Evolutionary conservation across 495 filamentous ascomycete genomes (phyloP).

Genomic region (Penicillium pancosmium): DNA sequence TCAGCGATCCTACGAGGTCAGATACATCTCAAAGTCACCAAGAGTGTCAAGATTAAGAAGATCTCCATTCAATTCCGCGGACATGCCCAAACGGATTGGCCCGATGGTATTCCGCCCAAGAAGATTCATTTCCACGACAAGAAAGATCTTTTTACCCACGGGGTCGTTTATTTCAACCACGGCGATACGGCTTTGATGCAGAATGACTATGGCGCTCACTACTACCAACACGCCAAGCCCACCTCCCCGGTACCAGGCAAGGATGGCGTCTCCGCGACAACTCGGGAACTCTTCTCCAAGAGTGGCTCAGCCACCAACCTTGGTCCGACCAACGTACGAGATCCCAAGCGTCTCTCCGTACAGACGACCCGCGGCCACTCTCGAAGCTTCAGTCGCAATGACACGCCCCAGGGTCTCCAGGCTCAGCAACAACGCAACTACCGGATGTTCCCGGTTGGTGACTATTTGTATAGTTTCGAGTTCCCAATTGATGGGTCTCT

Average conservation of each 20-base stretch:
- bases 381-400: slow-evolving; percentile 83
- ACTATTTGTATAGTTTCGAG: slow-evolving; percentile 94
- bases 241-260: slow-evolving; percentile 50
- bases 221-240: slow-evolving; percentile 46
- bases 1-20: slow-evolving; percentile 87
- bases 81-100: slow-evolving; percentile 91
- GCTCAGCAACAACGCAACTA: slow-evolving; percentile 85
- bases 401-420: slow-evolving; percentile 57
- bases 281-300: slow-evolving; percentile 45
- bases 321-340: slow-evolving; percentile 45
- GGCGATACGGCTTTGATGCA: slow-evolving; percentile 65
- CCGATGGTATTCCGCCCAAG: slow-evolving; percentile 89
- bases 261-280: slow-evolving; percentile 44
- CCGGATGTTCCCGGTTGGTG: slow-evolving; percentile 84
- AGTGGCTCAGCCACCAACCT: slow-evolving; percentile 41
- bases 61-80: slow-evolving; percentile 85
- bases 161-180: slow-evolving; percentile 53
- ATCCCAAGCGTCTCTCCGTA: slow-evolving; percentile 71
- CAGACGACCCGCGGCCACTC: slow-evolving; percentile 74
- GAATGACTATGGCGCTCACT: slow-evolving; percentile 58
- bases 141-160: slow-evolving; percentile 57
- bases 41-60: slow-evolving; percentile 93
- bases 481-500: slow-evolving; percentile 89
- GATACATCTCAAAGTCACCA: slow-evolving; percentile 79
- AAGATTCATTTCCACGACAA: slow-evolving; percentile 83